Base-by-base conservation (phyloP, 805 yeast species). In the Candida cerambycidarum region DNA sequence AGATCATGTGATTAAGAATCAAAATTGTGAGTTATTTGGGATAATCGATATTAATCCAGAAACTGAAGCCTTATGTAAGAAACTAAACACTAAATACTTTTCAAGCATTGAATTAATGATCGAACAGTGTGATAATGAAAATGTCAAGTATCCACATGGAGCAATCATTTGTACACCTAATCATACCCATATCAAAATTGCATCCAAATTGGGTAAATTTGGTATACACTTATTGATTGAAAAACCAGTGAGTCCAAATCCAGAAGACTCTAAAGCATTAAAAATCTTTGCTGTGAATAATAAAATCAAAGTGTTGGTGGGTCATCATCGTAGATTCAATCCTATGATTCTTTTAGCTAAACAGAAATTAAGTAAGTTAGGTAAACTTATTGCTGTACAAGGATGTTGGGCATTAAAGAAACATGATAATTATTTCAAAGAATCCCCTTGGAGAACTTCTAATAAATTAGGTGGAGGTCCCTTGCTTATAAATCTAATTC, bases 151-250 rank as follows among this genome's bases (percentile, higher is more conserved):
- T 19, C 70, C 72, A 1, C 62, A 63, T 38, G 73, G 69, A 2
- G 73, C 73, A 9, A 59, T 67, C 16, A 56, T 67, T 9, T 63
- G 67, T 38, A 67, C 73, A 5, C 73, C 73, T 9, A 67, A 65
- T 45, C 65, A 60, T 41, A 64, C 70, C n/a, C 73, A 67, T 41
- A 57, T 60, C 9, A 48, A 53, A 21, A 44, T 67, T 23, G 59
- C 63, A 4, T 49, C 60, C 2, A 58, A 59, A 23, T 57, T 67
- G 43, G 71, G 69, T 3, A 45, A 57, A 5, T 47, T 53, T 37
- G 68, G 69, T 1, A 58, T 67, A 28, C 59, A 67, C 44, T 44
- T 67, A 27, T 53, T 67, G 41, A 59, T 67, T 32, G 72, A 67
- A 41, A 67, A 67, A 46, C 73, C 73, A 5, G 52, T 67, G 30